Evolutionary conservation across 2,329 filamentous ascomycete species (phyloP), one percentile per base, ranked within the genome.

Genomic region (Paecilomyces formosus): DNA sequence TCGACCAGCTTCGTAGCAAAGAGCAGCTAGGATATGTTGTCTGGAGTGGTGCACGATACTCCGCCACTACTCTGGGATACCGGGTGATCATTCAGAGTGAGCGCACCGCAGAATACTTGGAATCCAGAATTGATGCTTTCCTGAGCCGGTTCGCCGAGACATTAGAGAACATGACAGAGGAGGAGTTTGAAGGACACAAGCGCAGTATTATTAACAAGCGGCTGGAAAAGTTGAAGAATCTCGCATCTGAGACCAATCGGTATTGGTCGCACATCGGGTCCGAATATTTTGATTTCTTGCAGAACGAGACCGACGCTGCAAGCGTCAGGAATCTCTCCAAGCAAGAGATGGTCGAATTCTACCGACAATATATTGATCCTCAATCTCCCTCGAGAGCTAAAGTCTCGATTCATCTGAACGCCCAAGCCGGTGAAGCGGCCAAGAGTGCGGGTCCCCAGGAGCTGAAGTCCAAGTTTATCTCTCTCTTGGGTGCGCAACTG

Each of bases 21-120:
- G 93, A 99, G 73, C 93, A 99, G 75, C 87, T 99, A 6, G 94
- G 94, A 12, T 99, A 99, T 66, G 90, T 99, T 56, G 93, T 99
- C 0, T 96, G 93, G 75, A 93, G 89, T 54, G 90, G 91, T 28
- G 81, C 86, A 11, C 81, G 88, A 45, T 82, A 83, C 56, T 85
- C 88, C 57, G 78, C 85, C n/a, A 92, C 89, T 0, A 93, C 88
- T 0, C 88, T 90, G 66, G 90, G 90, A 0, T 94, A 94, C 74
- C 85, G 92, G 5, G 88, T 99, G 63, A 84, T 97, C 61, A 91
- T 99, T 30, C 94, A 99, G 77, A 96, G 91, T 70, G 93, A 99
- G 75, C 88, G 88, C 70, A 86, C 88, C 2, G 88, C 90, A 0
- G 81, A 87, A 50, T 97, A 95, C 68, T 79, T 99, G 1, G 92